These are phyloP conservation scores for Tricholoma matsutake DNA, from an alignment of 768 basidiomycete species.

Conservation along the genomic window DNA sequence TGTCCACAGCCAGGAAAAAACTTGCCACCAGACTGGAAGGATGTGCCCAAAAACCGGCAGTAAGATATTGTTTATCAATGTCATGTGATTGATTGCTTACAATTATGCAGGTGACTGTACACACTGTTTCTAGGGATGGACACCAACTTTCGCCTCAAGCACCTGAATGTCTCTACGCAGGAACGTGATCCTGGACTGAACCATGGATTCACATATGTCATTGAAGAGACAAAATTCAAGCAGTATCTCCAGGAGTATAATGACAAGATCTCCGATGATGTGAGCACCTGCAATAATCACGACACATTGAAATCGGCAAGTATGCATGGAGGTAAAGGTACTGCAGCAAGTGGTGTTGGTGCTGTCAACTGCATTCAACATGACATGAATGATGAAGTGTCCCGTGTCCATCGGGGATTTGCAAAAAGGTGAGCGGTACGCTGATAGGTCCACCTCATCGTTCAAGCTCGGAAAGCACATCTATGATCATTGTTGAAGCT, in stretches of 20 bases:
- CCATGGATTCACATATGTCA: too few species aligned
- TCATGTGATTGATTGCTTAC: neutral
- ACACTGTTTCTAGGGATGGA: too few species aligned
- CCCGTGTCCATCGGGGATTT: conserved; percentile 9
- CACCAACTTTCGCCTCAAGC: conserved; percentile 22
- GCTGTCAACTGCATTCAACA: conserved; percentile 19
- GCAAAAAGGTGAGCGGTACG: too few species aligned
- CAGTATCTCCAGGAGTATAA: conserved; percentile 6
- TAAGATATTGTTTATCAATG: neutral
- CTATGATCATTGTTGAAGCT: too few species aligned
- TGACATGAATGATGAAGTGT: conserved; percentile 20
- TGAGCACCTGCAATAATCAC: too few species aligned
- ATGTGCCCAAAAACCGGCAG: conserved; percentile 1
- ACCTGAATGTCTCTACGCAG: conserved; percentile 15
- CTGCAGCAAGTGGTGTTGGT: conserved; percentile 14
- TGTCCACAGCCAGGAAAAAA: too few species aligned
- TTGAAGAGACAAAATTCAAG: conserved; percentile 10
- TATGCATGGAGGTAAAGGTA: conserved; percentile 10
- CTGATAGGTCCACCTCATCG: too few species aligned
- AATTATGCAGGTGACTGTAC: neutral
- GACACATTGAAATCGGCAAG: too few species aligned
- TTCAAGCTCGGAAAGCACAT: too few species aligned
- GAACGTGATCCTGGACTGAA: conserved; percentile 18
- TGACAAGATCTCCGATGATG: too few species aligned
- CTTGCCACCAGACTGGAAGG: conserved; percentile 19